A percentile compares a stretch with the other conserved stretches of the same genome.
Evolutionary conservation across 202 grass and related monocot species (phyloP).

Genomic region (Digitaria exilis): DNA sequence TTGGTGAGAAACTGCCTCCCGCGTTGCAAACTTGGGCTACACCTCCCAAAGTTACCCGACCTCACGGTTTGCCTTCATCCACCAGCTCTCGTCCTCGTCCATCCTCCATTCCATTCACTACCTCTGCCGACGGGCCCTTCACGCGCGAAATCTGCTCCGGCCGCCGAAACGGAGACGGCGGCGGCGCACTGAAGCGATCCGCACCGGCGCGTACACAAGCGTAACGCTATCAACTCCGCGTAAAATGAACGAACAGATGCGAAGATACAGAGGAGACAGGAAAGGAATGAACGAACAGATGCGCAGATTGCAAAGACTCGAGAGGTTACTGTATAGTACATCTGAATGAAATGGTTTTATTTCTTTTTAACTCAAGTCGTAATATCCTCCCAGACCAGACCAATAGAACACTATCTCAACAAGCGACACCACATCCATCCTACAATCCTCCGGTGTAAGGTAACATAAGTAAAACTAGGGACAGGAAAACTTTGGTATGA

Average conservation of each 20-base stretch:
- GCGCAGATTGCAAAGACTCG: neutral
- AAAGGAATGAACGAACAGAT: neutral
- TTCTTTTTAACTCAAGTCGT: conserved; percentile 31
- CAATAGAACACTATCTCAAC: conserved; percentile 43
- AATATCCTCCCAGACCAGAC: conserved; percentile 35
- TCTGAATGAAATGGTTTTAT: conserved; percentile 44
- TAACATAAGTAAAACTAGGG: conserved; percentile 36
- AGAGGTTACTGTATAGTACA: neutral
- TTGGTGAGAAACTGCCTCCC: too few relatives aligned
- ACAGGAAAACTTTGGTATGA: conserved; percentile 53
- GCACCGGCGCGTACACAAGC: too few relatives aligned
- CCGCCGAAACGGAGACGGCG: too few relatives aligned
- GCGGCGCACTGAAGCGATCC: too few relatives aligned
- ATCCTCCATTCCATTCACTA: too few relatives aligned
- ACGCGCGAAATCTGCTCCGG: too few relatives aligned
- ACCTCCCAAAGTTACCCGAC: too few relatives aligned
- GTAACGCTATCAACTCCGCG: too few relatives aligned
- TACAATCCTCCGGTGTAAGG: conserved; percentile 47
- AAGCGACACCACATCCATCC: conserved; percentile 38
- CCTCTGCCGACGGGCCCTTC: too few relatives aligned
- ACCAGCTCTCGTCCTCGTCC: neutral
- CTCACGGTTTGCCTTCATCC: neutral
- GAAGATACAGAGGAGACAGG: neutral
- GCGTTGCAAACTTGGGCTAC: too few relatives aligned
- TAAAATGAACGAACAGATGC: neutral